phyloP scores from a whole-genome alignment of 2,329 filamentous ascomycete species.

The Metarhizium brunneum region DNA sequence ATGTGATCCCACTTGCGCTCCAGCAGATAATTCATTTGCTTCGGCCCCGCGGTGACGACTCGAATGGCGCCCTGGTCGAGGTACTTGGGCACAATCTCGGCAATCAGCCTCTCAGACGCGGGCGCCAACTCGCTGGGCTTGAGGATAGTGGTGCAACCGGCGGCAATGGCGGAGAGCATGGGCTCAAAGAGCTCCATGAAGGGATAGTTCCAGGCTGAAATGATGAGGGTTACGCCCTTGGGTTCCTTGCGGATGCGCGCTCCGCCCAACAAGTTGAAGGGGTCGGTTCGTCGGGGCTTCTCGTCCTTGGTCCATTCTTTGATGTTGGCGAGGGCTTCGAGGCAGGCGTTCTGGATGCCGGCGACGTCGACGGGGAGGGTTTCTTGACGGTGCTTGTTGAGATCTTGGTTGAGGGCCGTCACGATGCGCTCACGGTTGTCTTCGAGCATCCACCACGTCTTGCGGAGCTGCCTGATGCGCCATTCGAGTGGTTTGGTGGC shows the following conservation, averaged over 20 bases:
- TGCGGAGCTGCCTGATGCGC: slow-evolving; percentile 31
- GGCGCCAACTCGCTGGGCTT: slow-evolving; percentile 34
- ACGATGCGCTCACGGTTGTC: slow-evolving; percentile 26
- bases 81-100: slow-evolving; percentile 30
- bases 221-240: slow-evolving; percentile 32
- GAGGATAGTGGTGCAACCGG: slow-evolving; percentile 29
- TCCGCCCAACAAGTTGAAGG: slow-evolving; percentile 20
- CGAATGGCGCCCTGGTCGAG: slow-evolving; percentile 29
- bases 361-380: slow-evolving; percentile 20
- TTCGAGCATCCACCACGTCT: slow-evolving; percentile 30
- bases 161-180: slow-evolving; percentile 31
- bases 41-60: slow-evolving; percentile 25
- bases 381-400: slow-evolving; percentile 25
- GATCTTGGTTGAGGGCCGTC: slow-evolving; percentile 23
- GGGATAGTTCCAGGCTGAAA: slow-evolving; percentile 38
- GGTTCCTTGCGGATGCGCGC: slow-evolving; percentile 31
- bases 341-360: slow-evolving; percentile 23
- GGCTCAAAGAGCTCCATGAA: slow-evolving; percentile 28
- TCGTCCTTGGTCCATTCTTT: slow-evolving; percentile 30
- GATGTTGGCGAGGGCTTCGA: slow-evolving; percentile 26
- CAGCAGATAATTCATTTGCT: slow-evolving; percentile 27
- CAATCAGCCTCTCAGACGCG: slow-evolving; percentile 25
- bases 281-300: slow-evolving; percentile 13
- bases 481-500: slow-evolving; percentile 27
- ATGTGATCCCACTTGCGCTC: slow-evolving; percentile 31